Conservation (phyloP, 148 eudicot genomes). For the Dianthus caryophyllus region DNA sequence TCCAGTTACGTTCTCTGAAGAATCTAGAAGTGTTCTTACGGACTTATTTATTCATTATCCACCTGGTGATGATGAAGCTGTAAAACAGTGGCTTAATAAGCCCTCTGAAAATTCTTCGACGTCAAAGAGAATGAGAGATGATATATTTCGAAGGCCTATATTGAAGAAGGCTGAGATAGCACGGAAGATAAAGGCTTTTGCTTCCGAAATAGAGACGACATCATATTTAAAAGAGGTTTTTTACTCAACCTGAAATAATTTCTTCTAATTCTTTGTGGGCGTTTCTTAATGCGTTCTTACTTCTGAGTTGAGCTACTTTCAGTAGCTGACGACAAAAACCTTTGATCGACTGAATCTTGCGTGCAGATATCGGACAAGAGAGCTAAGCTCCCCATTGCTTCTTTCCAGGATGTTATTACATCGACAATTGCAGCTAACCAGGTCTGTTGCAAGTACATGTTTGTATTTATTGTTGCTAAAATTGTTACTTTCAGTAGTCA, state of each 20-base stretch:
- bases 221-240: slow-evolving; percentile 59
- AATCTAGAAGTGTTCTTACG: slow-evolving; percentile 48
- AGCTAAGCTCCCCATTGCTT: slow-evolving; percentile 85
- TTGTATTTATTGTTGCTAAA: background rate
- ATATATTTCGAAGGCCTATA: slow-evolving; percentile 45
- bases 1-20: slow-evolving; percentile 54
- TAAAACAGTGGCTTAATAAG: slow-evolving; percentile 27
- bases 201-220: slow-evolving; percentile 31
- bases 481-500: background rate
- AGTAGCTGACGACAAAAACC: background rate
- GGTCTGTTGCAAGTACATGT: slow-evolving; percentile 38
- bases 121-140: slow-evolving; percentile 32
- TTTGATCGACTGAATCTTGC: slow-evolving; percentile 6
- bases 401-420: slow-evolving; percentile 59
- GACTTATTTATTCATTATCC: slow-evolving; percentile 71
- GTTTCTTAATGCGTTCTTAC: background rate
- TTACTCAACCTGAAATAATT: slow-evolving; percentile 6
- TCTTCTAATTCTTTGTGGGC: background rate
- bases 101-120: slow-evolving; percentile 27
- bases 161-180: slow-evolving; percentile 44
- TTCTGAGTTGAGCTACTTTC: too few species aligned
- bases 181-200: slow-evolving; percentile 40
- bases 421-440: slow-evolving; percentile 61
- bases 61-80: slow-evolving; percentile 52
- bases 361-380: slow-evolving; percentile 58